Conservation (phyloP, 495 filamentous ascomycete species). For the Penicillium paxilli region DNA sequence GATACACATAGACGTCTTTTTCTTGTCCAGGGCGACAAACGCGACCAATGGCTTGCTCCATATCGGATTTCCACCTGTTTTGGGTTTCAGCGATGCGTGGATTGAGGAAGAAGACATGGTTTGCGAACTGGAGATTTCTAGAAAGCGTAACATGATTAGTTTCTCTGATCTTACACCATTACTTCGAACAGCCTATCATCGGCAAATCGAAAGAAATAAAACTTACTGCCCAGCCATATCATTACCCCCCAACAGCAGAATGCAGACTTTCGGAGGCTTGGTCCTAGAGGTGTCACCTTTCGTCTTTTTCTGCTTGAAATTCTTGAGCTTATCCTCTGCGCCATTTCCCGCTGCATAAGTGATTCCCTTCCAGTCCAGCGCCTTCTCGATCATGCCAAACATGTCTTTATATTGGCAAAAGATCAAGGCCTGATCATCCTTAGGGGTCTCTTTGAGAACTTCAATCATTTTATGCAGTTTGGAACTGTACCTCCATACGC, state of each 20-base stretch:
- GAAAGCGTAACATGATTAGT: not conserved
- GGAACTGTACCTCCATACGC: slow-evolving; percentile 30
- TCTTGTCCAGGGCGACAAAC: slow-evolving; percentile 65
- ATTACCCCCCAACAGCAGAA: slow-evolving; percentile 66
- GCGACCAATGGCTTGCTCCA: slow-evolving; percentile 74
- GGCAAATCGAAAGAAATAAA: too few relatives aligned
- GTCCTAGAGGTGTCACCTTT: not conserved
- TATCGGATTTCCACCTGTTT: slow-evolving; percentile 56
- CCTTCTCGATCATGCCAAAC: slow-evolving; percentile 32
- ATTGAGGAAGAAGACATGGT: slow-evolving; percentile 74
- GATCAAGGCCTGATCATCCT: slow-evolving; percentile 48
- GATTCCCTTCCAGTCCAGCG: slow-evolving; percentile 31
- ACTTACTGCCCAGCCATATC: slow-evolving; percentile 70
- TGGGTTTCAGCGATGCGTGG: slow-evolving; percentile 58
- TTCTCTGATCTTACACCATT: not conserved
- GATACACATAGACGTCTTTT: slow-evolving; percentile 68
- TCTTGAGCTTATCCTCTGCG: slow-evolving; percentile 10
- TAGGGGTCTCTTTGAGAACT: slow-evolving; percentile 41
- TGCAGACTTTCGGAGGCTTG: slow-evolving; percentile 51
- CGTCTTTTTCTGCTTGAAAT: not conserved
- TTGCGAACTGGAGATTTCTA: slow-evolving; percentile 75
- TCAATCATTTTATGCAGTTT: slow-evolving; percentile 51
- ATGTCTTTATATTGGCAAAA: slow-evolving; percentile 54
- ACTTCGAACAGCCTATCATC: too few relatives aligned
- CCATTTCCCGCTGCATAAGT: not conserved